Evolutionary conservation across 208 protist genomes (phyloP).

Genomic region (Leishmania tropica): DNA sequence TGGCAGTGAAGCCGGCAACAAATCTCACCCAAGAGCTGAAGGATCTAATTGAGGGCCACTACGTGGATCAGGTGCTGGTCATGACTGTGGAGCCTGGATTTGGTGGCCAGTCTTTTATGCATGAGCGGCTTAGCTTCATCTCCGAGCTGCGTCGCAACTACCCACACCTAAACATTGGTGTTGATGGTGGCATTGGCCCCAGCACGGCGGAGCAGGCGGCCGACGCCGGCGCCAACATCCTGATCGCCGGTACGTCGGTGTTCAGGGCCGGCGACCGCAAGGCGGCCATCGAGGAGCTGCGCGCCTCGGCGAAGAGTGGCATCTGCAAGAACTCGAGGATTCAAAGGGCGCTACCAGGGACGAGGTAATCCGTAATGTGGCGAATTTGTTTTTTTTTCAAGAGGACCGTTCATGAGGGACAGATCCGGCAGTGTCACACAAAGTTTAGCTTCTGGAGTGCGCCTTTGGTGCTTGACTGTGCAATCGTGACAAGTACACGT

Average conservation of each 20-base stretch:
- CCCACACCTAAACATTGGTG: constrained; percentile 96
- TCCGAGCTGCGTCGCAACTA: constrained; percentile 73
- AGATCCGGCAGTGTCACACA: neutral
- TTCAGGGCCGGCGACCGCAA: constrained; percentile 85
- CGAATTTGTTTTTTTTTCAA: neutral
- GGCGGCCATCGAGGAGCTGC: constrained; percentile 51
- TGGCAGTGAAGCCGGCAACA: constrained; percentile 98
- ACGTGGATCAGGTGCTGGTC: constrained; percentile 97
- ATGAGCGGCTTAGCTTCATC: constrained; percentile 98
- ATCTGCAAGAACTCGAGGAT: constrained; percentile 19
- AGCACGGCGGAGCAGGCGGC: constrained; percentile 94
- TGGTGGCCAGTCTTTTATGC: constrained; percentile 99
- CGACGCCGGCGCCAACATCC: constrained; percentile 97
- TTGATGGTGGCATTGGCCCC: constrained; percentile 97
- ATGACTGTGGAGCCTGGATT: constrained; percentile 99
- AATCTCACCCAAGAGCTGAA: constrained; percentile 44
- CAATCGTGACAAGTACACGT: neutral
- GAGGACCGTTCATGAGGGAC: no score
- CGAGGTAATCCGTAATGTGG: neutral
- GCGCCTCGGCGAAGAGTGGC: constrained; percentile 39
- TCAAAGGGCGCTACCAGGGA: neutral
- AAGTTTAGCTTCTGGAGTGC: neutral
- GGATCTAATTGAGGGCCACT: constrained; percentile 71
- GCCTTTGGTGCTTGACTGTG: neutral
- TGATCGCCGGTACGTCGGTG: constrained; percentile 98